These are phyloP conservation scores for Echium plantagineum DNA, from an alignment of 257 asterid species.

Conservation along the genomic window DNA sequence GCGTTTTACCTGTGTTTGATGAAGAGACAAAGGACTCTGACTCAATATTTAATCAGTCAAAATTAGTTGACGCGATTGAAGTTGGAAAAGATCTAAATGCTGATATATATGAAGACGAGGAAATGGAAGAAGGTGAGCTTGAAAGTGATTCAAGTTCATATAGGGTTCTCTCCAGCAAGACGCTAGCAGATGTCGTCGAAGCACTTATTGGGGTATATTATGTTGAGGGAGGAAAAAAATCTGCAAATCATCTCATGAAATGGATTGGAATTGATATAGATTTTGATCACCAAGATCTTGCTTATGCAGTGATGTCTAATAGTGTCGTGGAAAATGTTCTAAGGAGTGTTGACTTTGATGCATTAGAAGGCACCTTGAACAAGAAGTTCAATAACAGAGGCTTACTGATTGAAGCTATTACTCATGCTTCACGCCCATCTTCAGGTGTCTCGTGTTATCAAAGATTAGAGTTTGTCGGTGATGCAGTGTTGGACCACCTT, in stretches of 20 bases:
- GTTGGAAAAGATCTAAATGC: slow-evolving; percentile 17
- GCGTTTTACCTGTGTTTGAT: slow-evolving; percentile 89
- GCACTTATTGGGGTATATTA: slow-evolving; percentile 87
- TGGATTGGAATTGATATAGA: slow-evolving; percentile 89
- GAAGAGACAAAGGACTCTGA: slow-evolving; percentile 71
- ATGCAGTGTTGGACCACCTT: slow-evolving; percentile 96
- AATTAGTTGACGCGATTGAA: slow-evolving; percentile 12
- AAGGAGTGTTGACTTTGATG: slow-evolving; percentile 67
- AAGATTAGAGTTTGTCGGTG: slow-evolving; percentile 93
- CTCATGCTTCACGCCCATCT: slow-evolving; percentile 98
- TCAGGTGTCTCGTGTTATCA: slow-evolving; percentile 97
- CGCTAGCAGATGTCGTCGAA: slow-evolving; percentile 97
- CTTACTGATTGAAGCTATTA: slow-evolving; percentile 86
- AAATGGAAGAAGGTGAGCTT: slow-evolving; percentile 93
- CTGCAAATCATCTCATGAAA: slow-evolving; percentile 94
- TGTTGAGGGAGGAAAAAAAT: slow-evolving; percentile 85
- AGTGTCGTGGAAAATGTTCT: slow-evolving; percentile 57
- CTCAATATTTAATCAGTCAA: slow-evolving; percentile 39
- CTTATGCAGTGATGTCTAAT: slow-evolving; percentile 35
- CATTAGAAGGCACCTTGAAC: slow-evolving; percentile 58
- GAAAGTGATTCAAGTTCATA: slow-evolving; percentile 91
- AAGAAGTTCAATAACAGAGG: slow-evolving; percentile 54
- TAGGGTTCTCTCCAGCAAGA: slow-evolving; percentile 93
- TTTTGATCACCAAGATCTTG: slow-evolving; percentile 53
- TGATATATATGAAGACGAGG: slow-evolving; percentile 57